phyloP scores from a whole-genome alignment of 2,329 filamentous ascomycete species.

The Elsinoe batatas region DNA sequence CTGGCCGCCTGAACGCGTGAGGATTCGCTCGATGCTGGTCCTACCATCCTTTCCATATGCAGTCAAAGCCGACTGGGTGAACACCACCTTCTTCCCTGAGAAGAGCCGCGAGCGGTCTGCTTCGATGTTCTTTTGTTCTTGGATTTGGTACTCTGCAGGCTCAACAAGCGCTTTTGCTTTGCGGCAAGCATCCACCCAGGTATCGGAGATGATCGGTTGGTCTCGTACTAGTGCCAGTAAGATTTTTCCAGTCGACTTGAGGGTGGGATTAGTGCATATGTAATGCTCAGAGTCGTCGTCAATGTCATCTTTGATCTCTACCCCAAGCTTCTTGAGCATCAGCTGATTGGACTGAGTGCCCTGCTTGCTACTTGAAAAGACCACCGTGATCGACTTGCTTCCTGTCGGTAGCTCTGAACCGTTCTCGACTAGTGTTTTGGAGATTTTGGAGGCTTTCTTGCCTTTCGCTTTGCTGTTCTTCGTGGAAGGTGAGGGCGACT shows the following conservation, averaged over 20 bases:
- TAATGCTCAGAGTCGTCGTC: neutral
- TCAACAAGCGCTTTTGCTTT: slow-evolving; percentile 25
- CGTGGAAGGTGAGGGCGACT: too few relatives aligned
- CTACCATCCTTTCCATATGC: slow-evolving; percentile 29
- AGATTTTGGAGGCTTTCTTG: neutral
- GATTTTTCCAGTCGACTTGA: slow-evolving; percentile 38
- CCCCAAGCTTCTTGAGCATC: neutral
- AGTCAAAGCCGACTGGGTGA: slow-evolving; percentile 31
- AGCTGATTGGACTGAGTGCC: neutral
- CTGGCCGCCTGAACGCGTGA: slow-evolving; percentile 30
- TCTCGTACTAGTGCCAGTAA: slow-evolving; percentile 35
- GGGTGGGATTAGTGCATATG: slow-evolving; percentile 13
- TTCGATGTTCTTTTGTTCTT: slow-evolving; percentile 22
- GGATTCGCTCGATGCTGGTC: slow-evolving; percentile 31
- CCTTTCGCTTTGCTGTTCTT: neutral
- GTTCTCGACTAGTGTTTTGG: neutral
- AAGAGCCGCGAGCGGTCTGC: slow-evolving; percentile 38
- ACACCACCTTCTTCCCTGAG: slow-evolving; percentile 39
- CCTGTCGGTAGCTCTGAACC: neutral
- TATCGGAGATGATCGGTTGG: slow-evolving; percentile 37
- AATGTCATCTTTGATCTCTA: neutral
- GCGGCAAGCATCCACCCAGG: slow-evolving; percentile 32
- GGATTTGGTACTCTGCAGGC: slow-evolving; percentile 25
- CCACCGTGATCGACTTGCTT: neutral
- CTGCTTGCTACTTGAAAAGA: neutral